Conservation (phyloP, 768 basidiomycete species). For the Leccinum subgranulosum region DNA sequence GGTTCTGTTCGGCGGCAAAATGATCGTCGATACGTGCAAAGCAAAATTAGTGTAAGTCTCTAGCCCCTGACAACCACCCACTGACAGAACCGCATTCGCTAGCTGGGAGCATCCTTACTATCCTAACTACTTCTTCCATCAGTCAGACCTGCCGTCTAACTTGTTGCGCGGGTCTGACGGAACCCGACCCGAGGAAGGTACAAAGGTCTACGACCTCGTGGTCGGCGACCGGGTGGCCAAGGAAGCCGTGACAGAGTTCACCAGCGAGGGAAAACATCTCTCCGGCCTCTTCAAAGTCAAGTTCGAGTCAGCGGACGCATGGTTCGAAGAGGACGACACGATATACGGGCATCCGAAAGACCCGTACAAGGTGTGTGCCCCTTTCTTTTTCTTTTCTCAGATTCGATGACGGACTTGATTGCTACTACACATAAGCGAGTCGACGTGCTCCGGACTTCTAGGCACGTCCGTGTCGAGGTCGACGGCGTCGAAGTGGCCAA, state of each 20-base stretch:
- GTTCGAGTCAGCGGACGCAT: slow-evolving; percentile 52
- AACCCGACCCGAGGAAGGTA: slow-evolving; percentile 29
- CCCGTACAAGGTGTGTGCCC: slow-evolving; percentile 55
- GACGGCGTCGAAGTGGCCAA: slow-evolving; percentile 63
- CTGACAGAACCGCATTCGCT: neutral
- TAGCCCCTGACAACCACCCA: neutral
- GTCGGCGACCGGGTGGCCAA: slow-evolving; percentile 39
- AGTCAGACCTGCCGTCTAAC: slow-evolving; percentile 42
- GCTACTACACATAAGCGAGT: slow-evolving; percentile 41
- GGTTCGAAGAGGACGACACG: slow-evolving; percentile 70
- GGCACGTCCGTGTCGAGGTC: slow-evolving; percentile 57
- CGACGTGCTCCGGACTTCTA: slow-evolving; percentile 58
- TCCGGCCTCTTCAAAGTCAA: slow-evolving; percentile 47
- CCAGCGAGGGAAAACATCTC: slow-evolving; percentile 29
- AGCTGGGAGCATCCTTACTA: slow-evolving; percentile 58
- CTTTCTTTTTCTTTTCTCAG: neutral
- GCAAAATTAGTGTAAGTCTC: slow-evolving; percentile 54
- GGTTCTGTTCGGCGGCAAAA: slow-evolving; percentile 48
- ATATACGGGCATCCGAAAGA: slow-evolving; percentile 62
- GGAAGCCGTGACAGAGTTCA: slow-evolving; percentile 38
- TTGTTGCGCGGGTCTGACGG: slow-evolving; percentile 35
- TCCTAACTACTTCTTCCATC: slow-evolving; percentile 54
- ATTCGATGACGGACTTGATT: neutral
- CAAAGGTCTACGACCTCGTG: slow-evolving; percentile 44
- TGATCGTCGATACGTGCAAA: slow-evolving; percentile 52